A percentile compares a stretch with the other conserved stretches of the same genome.
Evolutionary conservation across 2,329 filamentous ascomycete species (phyloP).

Genomic region (Microthyrium microscopicum): DNA sequence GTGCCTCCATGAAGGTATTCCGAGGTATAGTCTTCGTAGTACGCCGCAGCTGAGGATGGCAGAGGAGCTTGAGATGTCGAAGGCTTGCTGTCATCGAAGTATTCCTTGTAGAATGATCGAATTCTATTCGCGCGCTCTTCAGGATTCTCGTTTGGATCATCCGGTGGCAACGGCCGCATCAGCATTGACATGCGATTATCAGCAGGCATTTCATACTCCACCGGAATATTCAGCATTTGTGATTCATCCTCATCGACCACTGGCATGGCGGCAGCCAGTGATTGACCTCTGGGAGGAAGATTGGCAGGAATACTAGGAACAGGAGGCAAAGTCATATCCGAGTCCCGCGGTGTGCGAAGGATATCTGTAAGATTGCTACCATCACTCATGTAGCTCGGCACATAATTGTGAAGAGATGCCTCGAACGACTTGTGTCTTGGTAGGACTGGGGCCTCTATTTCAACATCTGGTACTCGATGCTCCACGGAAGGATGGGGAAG

Average conservation of each 20-base stretch:
- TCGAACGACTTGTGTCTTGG: too few species aligned
- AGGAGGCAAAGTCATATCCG: too few species aligned
- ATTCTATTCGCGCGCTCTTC: slow-evolving; percentile 93
- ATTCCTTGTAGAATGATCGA: slow-evolving; percentile 97
- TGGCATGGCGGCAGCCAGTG: slow-evolving; percentile 11
- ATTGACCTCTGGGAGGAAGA: slow-evolving; percentile 11
- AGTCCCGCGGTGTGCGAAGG: too few species aligned
- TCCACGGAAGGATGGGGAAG: too few species aligned
- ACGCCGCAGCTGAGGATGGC: slow-evolving; percentile 27
- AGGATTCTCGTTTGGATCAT: slow-evolving; percentile 76
- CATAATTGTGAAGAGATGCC: too few species aligned
- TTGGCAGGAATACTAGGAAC: background rate
- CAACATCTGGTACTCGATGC: too few species aligned
- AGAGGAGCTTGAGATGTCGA: slow-evolving; percentile 16
- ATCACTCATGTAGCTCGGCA: too few species aligned
- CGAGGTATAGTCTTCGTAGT: slow-evolving; percentile 62
- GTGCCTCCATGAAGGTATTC: slow-evolving; percentile 47
- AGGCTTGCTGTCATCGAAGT: slow-evolving; percentile 72
- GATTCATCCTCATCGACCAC: slow-evolving; percentile 14
- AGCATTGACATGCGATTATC: slow-evolving; percentile 40
- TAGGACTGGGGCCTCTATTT: too few species aligned
- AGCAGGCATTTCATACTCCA: slow-evolving; percentile 18
- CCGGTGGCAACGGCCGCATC: slow-evolving; percentile 71
- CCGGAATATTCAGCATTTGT: slow-evolving; percentile 9
- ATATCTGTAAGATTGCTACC: too few species aligned